A percentile compares a stretch with the other conserved stretches of the same genome.
These are phyloP conservation scores for Parathielavia appendiculata DNA, from an alignment of 495 filamentous ascomycete genomes.

Conservation along the genomic window DNA sequence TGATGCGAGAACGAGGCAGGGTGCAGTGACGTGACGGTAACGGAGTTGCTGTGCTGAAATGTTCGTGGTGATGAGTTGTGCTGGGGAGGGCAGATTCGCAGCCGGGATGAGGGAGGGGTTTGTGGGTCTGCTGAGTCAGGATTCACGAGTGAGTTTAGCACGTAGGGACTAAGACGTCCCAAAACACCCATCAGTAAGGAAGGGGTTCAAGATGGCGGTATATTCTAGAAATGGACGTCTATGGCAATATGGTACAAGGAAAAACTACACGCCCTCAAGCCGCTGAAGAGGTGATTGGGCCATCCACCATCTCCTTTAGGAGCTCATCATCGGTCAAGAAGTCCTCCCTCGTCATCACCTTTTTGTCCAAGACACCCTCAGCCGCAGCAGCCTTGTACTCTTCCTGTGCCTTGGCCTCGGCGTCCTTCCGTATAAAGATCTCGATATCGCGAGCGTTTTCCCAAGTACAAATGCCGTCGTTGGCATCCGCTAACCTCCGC, in stretches of 20 bases:
- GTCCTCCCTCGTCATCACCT: conserved; percentile 7
- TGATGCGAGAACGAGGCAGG: conserved; percentile 13
- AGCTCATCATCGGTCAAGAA: conserved; percentile 15
- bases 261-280: neutral
- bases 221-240: conserved; percentile 4
- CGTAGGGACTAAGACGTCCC: conserved; percentile 2
- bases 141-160: no score
- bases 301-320: neutral
- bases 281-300: neutral
- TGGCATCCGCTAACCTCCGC: conserved; percentile 56
- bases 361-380: conserved; percentile 1
- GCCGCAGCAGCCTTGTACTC: neutral
- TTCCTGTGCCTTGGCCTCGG: neutral
- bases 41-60: conserved; percentile 37
- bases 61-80: conserved; percentile 38
- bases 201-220: no score
- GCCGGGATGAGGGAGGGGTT: neutral
- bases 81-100: conserved; percentile 27
- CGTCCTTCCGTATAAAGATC: conserved; percentile 23
- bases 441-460: conserved; percentile 39
- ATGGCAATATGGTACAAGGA: conserved; percentile 14
- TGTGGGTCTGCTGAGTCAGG: conserved; percentile 24
- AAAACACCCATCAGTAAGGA: no score
- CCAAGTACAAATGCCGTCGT: conserved; percentile 56
- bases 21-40: conserved; percentile 24